Evolutionary conservation across 208 protist species (phyloP).

Genomic region (Phytomonas serpens): DNA sequence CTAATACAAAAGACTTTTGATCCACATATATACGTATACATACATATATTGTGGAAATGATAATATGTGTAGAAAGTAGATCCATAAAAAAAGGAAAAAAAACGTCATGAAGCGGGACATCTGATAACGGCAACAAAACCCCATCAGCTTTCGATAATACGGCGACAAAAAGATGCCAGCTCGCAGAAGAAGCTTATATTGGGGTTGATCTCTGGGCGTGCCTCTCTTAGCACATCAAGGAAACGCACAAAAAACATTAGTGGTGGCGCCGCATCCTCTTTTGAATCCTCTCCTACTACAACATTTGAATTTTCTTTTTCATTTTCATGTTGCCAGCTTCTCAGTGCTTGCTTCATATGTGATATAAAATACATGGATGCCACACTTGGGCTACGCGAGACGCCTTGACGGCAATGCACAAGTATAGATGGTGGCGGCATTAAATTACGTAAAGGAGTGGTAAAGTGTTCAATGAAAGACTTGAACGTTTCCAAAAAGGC

Average conservation of each 20-base stretch:
- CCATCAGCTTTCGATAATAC: background rate
- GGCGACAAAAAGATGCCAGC: background rate
- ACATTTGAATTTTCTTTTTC: background rate
- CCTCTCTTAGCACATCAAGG: background rate
- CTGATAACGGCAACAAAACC: constrained; percentile 3
- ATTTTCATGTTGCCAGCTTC: background rate
- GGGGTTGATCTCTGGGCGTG: background rate
- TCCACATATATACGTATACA: constrained; percentile 11
- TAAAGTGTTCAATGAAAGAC: constrained; percentile 1
- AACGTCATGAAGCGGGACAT: background rate
- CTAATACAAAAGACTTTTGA: background rate
- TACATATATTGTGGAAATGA: background rate
- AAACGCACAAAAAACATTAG: background rate
- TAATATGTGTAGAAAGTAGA: background rate
- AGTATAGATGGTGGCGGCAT: constrained; percentile 15
- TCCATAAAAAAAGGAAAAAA: constrained; percentile 1
- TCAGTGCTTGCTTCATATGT: background rate
- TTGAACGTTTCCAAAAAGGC: background rate
- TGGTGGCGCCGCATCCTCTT: background rate
- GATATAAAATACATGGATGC: constrained; percentile 55
- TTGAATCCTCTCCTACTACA: background rate
- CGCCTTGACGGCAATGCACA: constrained; percentile 76
- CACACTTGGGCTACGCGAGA: constrained; percentile 66
- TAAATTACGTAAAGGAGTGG: background rate
- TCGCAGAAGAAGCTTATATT: background rate